phyloP scores from a whole-genome alignment of 495 filamentous ascomycete species.

The Lasiosphaeria hispida region DNA sequence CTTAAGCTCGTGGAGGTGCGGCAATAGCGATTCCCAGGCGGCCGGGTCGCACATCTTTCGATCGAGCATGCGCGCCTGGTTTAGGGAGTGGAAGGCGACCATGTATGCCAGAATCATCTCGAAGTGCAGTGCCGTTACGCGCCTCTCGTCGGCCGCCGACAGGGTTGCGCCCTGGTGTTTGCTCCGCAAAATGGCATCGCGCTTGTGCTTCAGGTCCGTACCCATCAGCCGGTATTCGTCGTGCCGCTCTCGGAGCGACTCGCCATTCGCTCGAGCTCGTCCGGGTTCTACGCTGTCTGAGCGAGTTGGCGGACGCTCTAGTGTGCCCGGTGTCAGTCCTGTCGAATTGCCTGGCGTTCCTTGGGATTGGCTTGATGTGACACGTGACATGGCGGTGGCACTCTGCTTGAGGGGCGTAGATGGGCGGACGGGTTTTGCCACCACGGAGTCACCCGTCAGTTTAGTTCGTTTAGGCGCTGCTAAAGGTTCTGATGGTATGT shows the following conservation, averaged over 20 bases:
- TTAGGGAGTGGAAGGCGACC: constrained; percentile 33
- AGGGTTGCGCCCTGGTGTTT: constrained; percentile 13
- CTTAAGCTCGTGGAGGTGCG: constrained; percentile 34
- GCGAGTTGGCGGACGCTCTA: constrained; percentile 36
- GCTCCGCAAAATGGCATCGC: constrained; percentile 38
- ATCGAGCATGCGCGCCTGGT: constrained; percentile 25
- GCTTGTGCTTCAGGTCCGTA: constrained; percentile 44
- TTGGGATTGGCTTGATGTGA: constrained; percentile 46
- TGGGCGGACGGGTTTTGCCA: constrained; percentile 28
- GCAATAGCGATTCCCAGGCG: constrained; percentile 31
- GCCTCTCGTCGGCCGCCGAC: constrained; percentile 27
- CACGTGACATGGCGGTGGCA: constrained; percentile 46
- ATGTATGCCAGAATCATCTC: constrained; percentile 46
- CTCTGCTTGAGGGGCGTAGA: constrained; percentile 44
- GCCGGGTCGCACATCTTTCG: constrained; percentile 21
- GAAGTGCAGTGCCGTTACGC: constrained; percentile 32
- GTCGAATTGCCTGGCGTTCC: constrained; percentile 40
- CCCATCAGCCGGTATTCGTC: constrained; percentile 33
- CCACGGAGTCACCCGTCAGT: constrained; percentile 21
- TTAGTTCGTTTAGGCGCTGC: constrained; percentile 34
- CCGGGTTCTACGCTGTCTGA: constrained; percentile 23
- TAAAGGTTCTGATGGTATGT: constrained; percentile 19
- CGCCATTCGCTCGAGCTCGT: neutral
- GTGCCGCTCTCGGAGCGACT: constrained; percentile 22
- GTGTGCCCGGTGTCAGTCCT: constrained; percentile 38